Base-by-base conservation (phyloP, 2,329 filamentous ascomycete species). In the Aspergillus jensenii region DNA sequence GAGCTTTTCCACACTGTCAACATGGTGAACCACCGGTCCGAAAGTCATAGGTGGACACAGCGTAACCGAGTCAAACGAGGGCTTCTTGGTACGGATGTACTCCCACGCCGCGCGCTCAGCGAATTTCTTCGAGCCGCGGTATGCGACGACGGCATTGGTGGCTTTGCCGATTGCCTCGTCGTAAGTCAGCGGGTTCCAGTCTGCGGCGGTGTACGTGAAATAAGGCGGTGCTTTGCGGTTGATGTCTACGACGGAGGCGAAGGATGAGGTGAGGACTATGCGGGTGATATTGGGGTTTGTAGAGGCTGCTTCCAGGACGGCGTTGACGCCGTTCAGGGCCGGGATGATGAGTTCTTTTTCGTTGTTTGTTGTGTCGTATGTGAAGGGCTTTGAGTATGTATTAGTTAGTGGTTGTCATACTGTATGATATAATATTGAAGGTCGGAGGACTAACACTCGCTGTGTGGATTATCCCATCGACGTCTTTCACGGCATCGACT, bases 11-110 rank as follows among this genome's bases (percentile, higher is more conserved):
- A 76, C 64, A 5, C 58, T 63, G 0, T 62, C 47, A 4, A 80
- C 65, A 3, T 75, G 74, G 52, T 79, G 74, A 1, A 73, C 71
- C 1, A 79, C 65, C 0, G 79, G 78, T 0, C 79, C 79, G 56
- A 79, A 79, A 0, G 74, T 75, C 71, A 79, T 76, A 0, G 78
- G 76, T 14, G 79, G 78, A 57, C 76, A 79, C 2, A 81, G 65
- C 0, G 77, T 73, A 5, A 78, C 77, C 15, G 81, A 58, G 37
- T 79, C 76, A 55, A 79, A 81, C 1, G 37, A 37, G 2, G 74
- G 71, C 9, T 74, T 73, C 15, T 71, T 59, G 35, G 72, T 63
- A 25, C 69, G 52, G 2, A 78, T 56, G 44, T 75, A 73, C 8
- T 67, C 55, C 70, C 68, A 72, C 5, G 68, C 69, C 21, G 59